Evolutionary conservation across 345 rosid species (phyloP).

Genomic region (Gossypium thurberi): DNA sequence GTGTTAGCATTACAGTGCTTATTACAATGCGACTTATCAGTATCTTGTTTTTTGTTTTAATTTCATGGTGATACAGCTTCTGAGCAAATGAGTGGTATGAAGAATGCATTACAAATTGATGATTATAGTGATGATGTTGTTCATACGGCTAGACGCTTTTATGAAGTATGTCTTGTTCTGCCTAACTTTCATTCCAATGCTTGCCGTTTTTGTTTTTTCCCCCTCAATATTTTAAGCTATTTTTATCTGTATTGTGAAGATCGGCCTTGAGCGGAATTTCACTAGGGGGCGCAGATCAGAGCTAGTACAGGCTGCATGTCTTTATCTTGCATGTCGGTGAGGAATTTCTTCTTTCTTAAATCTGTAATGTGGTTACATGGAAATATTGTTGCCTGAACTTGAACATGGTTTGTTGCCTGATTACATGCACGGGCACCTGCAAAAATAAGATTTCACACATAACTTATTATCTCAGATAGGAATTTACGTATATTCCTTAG

Average conservation of each 20-base stretch:
- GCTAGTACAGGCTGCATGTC: conserved; percentile 80
- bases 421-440: neutral
- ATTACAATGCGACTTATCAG: neutral
- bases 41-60: neutral
- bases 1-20: neutral
- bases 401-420: neutral
- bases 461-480: neutral
- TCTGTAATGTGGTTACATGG: neutral
- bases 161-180: conserved; percentile 42
- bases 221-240: neutral
- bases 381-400: neutral
- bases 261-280: conserved; percentile 70
- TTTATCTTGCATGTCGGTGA: conserved; percentile 91
- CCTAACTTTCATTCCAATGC: neutral
- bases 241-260: conserved; percentile 29
- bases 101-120: conserved; percentile 55
- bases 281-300: conserved; percentile 83
- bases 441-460: neutral
- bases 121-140: conserved; percentile 50
- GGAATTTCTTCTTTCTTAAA: conserved; percentile 14
- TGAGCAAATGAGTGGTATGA: conserved; percentile 48
- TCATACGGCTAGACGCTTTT: conserved; percentile 47
- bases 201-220: neutral
- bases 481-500: neutral
- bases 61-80: conserved; percentile 36